These are phyloP conservation scores for Paramecium pentaurelia DNA, from an alignment of 73 alveolate species.

Conservation along the genomic window DNA sequence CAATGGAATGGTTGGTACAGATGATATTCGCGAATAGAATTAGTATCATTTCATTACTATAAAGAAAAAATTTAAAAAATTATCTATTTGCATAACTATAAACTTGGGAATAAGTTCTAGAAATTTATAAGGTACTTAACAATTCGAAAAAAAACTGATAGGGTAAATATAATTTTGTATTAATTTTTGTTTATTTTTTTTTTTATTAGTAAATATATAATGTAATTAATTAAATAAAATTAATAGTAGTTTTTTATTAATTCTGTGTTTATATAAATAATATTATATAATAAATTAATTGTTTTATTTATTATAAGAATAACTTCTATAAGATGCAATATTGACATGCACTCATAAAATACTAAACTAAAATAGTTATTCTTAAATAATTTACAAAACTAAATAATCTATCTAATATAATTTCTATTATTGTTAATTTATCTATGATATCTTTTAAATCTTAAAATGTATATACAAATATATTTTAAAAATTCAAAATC, in stretches of 20 bases:
- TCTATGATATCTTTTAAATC: background rate
- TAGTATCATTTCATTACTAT: background rate
- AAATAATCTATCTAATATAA: background rate
- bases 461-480: background rate
- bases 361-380: background rate
- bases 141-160: background rate
- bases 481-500: background rate
- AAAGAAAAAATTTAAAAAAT: background rate
- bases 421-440: background rate
- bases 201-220: background rate
- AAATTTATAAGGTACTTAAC: background rate
- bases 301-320: background rate
- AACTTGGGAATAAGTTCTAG: background rate
- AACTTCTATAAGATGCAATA: background rate
- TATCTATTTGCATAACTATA: background rate
- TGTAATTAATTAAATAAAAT: no score
- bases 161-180: background rate
- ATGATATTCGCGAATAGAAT: constrained; percentile 48
- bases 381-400: background rate
- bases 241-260: background rate
- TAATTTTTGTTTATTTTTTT: background rate
- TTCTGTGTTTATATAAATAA: background rate
- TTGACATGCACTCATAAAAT: background rate
- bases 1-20: background rate
- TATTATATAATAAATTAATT: background rate